Evolutionary conservation across 192 early-diverging fungal species (phyloP), one percentile per base, ranked within the genome.

Genomic region (Funneliformis geosporum): DNA sequence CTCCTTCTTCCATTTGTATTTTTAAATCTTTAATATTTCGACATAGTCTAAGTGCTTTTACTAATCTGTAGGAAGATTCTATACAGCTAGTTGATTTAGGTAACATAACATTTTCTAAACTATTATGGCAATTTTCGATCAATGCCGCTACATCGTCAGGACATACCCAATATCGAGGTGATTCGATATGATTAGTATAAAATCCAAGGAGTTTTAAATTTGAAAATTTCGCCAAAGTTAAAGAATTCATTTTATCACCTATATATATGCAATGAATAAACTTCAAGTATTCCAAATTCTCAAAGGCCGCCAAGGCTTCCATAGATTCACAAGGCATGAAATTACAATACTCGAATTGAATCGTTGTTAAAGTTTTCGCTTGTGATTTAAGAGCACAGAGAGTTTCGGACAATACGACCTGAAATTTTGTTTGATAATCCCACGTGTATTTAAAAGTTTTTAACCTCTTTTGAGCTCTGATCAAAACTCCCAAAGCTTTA

Each of bases 301-400:
- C 70, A 14, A 28, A 47, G 18, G 18, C 42, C 12, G n/a, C 23
- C n/a, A 72, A 46, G 8, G 70, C 6, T 47, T 72, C 42, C 40
- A 42, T 40, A 25, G 70, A 72, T 5, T 47, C 40, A 72, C 70
- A 72, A 46, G 44, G 70, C 5, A 8, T 21, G 33, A 72, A 72
- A 72, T 72, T 72, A 40, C 40, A 42, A 72, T 47, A 46, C 12
- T 72, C 42, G 27, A 72, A 72, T 40, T 43, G 70, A 25, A 72
- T 28, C n/a, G 40, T 9, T 25, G 6, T 42, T 72, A 72, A 72
- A 16, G 70, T 12, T n/a, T 42, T 44, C 46, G 21, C 46, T 72
- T 47, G 70, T 0, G 70, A 40, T 42, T 27, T 47, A 47, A 72
- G 23, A 5, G 70, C 33, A 12, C 8, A 16, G 46, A 72, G 64